Percentiles rank a stretch among this genome's conserved stretches.
phyloP scores from a whole-genome alignment of 768 basidiomycete genomes.

The Leucocoprinus leucothites region DNA sequence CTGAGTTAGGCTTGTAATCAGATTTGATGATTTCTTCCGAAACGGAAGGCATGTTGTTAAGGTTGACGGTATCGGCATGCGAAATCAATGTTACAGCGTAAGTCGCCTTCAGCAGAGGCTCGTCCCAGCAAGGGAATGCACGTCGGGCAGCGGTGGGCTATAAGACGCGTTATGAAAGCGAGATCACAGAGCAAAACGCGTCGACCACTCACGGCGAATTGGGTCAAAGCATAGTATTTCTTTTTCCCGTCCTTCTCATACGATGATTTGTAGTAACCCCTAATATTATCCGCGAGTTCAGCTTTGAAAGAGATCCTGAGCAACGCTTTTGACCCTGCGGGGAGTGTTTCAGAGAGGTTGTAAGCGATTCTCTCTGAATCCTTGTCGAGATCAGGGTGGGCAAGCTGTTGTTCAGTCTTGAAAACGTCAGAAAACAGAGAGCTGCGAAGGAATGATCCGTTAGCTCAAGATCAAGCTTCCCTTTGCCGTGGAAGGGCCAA shows the following conservation, averaged over 20 bases:
- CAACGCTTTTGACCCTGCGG: conserved; percentile 65
- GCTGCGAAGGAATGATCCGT: conserved; percentile 17
- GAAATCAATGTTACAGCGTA: conserved; percentile 77
- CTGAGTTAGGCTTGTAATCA: conserved; percentile 29
- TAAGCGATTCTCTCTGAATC: conserved; percentile 69
- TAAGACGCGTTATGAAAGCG: background rate
- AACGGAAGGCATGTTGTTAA: conserved; percentile 86
- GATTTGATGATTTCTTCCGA: conserved; percentile 52
- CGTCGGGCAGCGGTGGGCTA: conserved; percentile 84
- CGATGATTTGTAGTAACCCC: conserved; percentile 76
- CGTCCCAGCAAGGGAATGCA: conserved; percentile 91
- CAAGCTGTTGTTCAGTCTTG: conserved; percentile 42
- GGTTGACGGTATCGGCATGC: conserved; percentile 63
- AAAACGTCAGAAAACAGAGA: conserved; percentile 54
- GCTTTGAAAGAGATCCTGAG: conserved; percentile 68
- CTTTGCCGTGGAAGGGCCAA: too few species aligned
- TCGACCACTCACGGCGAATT: conserved; percentile 63
- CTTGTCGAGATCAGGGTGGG: conserved; percentile 45
- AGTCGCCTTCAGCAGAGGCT: conserved; percentile 86
- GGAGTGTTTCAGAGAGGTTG: conserved; percentile 50
- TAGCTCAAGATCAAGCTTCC: background rate
- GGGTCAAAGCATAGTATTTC: conserved; percentile 76
- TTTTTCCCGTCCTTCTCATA: conserved; percentile 63
- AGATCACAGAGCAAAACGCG: background rate
- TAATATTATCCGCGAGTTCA: conserved; percentile 67